phyloP scores from a whole-genome alignment of 2,329 filamentous ascomycete genomes.

The Madurella mycetomatis region DNA sequence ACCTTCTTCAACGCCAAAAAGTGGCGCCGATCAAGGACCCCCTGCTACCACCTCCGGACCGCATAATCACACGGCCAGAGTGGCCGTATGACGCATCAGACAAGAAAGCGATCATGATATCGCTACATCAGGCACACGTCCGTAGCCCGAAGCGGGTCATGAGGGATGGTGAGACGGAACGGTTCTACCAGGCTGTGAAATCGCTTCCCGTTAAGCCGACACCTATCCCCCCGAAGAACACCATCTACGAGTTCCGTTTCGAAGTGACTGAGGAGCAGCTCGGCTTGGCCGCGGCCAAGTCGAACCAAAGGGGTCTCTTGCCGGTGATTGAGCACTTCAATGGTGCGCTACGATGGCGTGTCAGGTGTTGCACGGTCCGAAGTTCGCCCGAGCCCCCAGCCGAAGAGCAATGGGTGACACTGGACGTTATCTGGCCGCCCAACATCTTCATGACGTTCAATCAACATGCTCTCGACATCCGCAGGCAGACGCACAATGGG shows the following conservation, averaged over 20 bases:
- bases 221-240: constrained; percentile 31
- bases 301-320: constrained; percentile 24
- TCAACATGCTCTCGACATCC: constrained; percentile 48
- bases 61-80: constrained; percentile 30
- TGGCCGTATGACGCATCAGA: constrained; percentile 41
- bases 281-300: constrained; percentile 30
- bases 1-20: not conserved
- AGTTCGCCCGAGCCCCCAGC: constrained; percentile 27
- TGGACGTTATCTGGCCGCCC: constrained; percentile 67
- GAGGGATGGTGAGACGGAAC: constrained; percentile 26
- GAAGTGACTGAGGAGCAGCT: constrained; percentile 22
- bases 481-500: constrained; percentile 67
- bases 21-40: not conserved
- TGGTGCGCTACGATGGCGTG: constrained; percentile 58
- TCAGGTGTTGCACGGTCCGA: constrained; percentile 56
- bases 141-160: constrained; percentile 46
- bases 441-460: constrained; percentile 69
- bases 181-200: constrained; percentile 56
- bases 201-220: constrained; percentile 46
- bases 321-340: constrained; percentile 40
- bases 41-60: constrained; percentile 25
- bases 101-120: constrained; percentile 37
- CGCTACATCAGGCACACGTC: constrained; percentile 44
- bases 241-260: constrained; percentile 45
- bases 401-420: constrained; percentile 56